Percentiles rank a stretch among this genome's conserved stretches.
phyloP scores from a whole-genome alignment of 2,329 filamentous ascomycete species.

The Geosmithia putterillii region DNA sequence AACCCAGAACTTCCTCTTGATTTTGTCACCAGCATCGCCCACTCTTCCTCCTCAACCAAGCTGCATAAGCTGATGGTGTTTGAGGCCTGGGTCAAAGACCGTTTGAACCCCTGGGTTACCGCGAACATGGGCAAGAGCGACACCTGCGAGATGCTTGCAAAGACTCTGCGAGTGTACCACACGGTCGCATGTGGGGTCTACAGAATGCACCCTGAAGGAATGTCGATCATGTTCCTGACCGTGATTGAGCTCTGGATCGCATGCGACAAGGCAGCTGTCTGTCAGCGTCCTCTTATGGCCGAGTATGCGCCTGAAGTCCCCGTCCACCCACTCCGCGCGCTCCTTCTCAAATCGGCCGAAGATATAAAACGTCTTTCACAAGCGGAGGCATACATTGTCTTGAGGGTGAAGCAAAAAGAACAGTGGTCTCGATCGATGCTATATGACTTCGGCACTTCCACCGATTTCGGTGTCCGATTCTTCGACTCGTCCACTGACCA shows the following conservation, averaged over 20 bases:
- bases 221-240: constrained; percentile 42
- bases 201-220: constrained; percentile 22
- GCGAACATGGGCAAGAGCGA: constrained; percentile 12
- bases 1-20: too few species aligned
- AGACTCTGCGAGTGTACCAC: constrained; percentile 21
- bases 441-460: constrained; percentile 9
- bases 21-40: too few species aligned
- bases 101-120: constrained; percentile 23
- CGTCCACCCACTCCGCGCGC: constrained; percentile 18
- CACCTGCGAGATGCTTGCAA: too few species aligned
- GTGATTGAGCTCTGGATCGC: constrained; percentile 46
- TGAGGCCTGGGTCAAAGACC: constrained; percentile 33
- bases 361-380: constrained; percentile 34
- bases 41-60: too few species aligned
- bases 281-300: constrained; percentile 22
- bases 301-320: constrained; percentile 34
- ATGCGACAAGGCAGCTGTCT: constrained; percentile 34
- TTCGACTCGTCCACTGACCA: constrained; percentile 25
- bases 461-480: constrained; percentile 33
- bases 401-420: not conserved
- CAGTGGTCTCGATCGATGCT: not conserved
- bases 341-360: constrained; percentile 27
- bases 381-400: constrained; percentile 5
- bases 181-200: constrained; percentile 17
- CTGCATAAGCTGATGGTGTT: constrained; percentile 19